These are phyloP conservation scores for Nepenthes alata DNA, from an alignment of 179 eudicot species.

Conservation along the genomic window DNA sequence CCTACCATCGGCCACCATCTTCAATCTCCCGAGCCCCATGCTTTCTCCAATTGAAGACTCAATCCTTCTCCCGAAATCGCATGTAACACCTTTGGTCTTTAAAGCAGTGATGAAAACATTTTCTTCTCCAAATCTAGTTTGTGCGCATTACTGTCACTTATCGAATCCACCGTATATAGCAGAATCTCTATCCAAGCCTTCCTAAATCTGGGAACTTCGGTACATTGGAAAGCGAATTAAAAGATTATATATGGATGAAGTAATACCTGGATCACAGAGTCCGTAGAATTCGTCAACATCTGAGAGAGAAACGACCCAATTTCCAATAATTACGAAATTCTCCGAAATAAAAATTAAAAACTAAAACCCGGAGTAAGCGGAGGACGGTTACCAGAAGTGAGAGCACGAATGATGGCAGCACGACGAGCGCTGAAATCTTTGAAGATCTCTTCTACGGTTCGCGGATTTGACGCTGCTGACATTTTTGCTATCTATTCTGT, in stretches of 20 bases:
- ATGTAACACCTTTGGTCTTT: too few relatives aligned
- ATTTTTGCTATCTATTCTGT: slow-evolving; percentile 1
- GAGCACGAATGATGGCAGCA: slow-evolving; percentile 33
- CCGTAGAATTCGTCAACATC: slow-evolving; percentile 31
- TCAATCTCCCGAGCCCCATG: too few relatives aligned
- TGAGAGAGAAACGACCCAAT: slow-evolving; percentile 11
- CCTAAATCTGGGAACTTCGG: neutral
- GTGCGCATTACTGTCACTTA: too few relatives aligned
- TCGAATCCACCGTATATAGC: neutral
- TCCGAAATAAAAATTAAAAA: neutral
- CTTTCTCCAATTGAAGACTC: too few relatives aligned
- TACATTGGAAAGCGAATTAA: neutral
- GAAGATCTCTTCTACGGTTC: slow-evolving; percentile 25
- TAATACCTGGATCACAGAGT: slow-evolving; percentile 25
- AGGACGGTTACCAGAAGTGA: slow-evolving; percentile 22
- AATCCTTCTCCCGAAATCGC: too few relatives aligned
- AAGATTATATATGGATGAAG: slow-evolving; percentile 1
- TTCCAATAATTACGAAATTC: slow-evolving; percentile 4
- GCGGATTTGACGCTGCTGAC: slow-evolving; percentile 16
- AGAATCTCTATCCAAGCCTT: neutral
- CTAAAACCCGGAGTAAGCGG: neutral
- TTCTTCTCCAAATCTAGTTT: too few relatives aligned
- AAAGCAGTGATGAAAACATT: too few relatives aligned
- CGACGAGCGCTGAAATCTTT: slow-evolving; percentile 40
- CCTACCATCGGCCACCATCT: too few relatives aligned